A percentile compares a stretch with the other conserved stretches of the same genome.
Evolutionary conservation across 108 stramenopile species (phyloP).

Genomic region (Skeletonema tropicum): DNA sequence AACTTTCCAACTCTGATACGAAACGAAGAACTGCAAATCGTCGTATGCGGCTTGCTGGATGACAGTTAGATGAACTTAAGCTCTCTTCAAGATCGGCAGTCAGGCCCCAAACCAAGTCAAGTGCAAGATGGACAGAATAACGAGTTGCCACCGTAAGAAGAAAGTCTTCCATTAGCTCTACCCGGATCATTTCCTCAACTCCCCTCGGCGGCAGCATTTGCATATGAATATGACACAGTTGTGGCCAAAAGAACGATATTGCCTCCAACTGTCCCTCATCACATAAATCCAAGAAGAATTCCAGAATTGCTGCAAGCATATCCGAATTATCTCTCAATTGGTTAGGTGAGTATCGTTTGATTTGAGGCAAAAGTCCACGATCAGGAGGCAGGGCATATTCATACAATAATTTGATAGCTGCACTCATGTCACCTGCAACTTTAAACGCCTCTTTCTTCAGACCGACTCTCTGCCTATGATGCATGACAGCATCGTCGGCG

Average conservation of each 20-base stretch:
- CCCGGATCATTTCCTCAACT: conserved; percentile 60
- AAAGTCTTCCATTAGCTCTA: conserved; percentile 88
- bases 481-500: conserved; percentile 16
- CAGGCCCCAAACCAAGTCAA: conserved; percentile 83
- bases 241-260: conserved; percentile 88
- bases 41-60: conserved; percentile 56
- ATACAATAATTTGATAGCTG: conserved; percentile 77
- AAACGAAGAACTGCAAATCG: conserved; percentile 80
- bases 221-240: conserved; percentile 82
- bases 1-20: conserved; percentile 81
- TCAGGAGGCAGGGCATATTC: conserved; percentile 69
- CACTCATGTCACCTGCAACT: conserved; percentile 89
- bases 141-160: conserved; percentile 72
- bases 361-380: conserved; percentile 14
- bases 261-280: conserved; percentile 79
- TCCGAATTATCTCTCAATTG: conserved; percentile 43
- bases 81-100: conserved; percentile 88
- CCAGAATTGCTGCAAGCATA: conserved; percentile 77
- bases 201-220: conserved; percentile 83
- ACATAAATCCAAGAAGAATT: conserved; percentile 84
- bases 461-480: conserved; percentile 51
- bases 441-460: conserved; percentile 87
- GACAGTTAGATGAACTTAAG: conserved; percentile 40
- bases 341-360: conserved; percentile 3
- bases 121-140: conserved; percentile 79